A percentile compares a stretch with the other conserved stretches of the same genome.
Evolutionary conservation across 371 early-diverging fungal species (phyloP).

Genomic region (Mucor lusitanicus): DNA sequence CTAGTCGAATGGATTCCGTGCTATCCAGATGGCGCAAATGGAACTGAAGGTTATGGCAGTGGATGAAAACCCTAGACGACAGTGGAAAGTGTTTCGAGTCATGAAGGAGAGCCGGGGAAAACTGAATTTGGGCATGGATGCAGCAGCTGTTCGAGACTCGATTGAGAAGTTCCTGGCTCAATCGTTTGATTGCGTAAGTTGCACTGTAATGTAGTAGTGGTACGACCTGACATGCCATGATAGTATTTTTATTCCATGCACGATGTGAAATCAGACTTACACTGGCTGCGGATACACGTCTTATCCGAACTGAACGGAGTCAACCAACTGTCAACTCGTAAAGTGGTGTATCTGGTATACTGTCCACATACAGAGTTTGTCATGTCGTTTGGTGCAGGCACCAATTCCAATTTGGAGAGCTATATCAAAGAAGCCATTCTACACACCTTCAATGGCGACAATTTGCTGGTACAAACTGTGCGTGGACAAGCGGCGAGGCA

Average conservation of each 20-base stretch:
- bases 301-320: constrained; percentile 19
- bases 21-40: constrained; percentile 45
- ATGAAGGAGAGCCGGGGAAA: constrained; percentile 1
- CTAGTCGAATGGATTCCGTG: constrained; percentile 35
- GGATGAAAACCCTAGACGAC: not conserved
- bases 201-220: no score
- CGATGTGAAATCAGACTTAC: constrained; percentile 25
- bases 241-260: constrained; percentile 43
- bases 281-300: constrained; percentile 54
- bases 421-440: constrained; percentile 48
- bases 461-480: constrained; percentile 13
- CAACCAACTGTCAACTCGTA: constrained; percentile 17
- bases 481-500: constrained; percentile 33
- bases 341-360: constrained; percentile 30
- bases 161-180: constrained; percentile 2
- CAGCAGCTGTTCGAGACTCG: not conserved
- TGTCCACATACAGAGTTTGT: constrained; percentile 50
- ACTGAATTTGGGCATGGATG: not conserved
- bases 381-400: constrained; percentile 17
- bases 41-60: constrained; percentile 24
- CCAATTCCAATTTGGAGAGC: constrained; percentile 32
- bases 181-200: constrained; percentile 16
- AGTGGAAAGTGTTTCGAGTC: not conserved
- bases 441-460: constrained; percentile 26
- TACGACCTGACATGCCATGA: not conserved